Evolutionary conservation across 257 asterid species (phyloP).

Genomic region (Primulina huaijiensis): DNA sequence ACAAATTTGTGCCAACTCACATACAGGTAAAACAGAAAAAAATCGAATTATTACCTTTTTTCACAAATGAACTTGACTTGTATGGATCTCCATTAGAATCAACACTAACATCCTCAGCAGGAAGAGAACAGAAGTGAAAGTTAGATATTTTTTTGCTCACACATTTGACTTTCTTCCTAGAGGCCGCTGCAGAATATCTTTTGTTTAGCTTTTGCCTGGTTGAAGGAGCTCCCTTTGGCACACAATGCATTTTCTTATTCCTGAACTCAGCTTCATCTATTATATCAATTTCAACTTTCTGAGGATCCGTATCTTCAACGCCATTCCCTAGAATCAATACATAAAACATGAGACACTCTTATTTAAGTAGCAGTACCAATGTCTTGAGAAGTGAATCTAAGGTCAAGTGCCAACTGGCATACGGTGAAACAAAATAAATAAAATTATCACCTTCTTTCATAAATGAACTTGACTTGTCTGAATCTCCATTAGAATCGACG

Average conservation of each 20-base stretch:
- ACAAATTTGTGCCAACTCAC: not conserved
- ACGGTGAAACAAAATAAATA: not conserved
- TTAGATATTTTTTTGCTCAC: conserved; percentile 12
- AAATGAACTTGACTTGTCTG: not conserved
- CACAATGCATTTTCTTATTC: conserved; percentile 2
- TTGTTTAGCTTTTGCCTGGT: conserved; percentile 7
- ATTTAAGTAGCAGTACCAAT: not conserved
- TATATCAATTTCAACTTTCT: not conserved
- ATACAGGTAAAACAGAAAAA: not conserved
- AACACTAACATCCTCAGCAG: not conserved
- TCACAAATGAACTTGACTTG: not conserved
- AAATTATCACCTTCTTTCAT: conserved; percentile 5
- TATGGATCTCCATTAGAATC: not conserved
- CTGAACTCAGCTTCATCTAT: conserved; percentile 27
- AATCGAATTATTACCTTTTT: not conserved
- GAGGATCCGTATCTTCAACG: conserved; percentile 11
- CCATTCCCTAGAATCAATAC: conserved; percentile 23
- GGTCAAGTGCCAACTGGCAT: not conserved
- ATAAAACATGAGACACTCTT: conserved; percentile 7
- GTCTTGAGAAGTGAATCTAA: not conserved
- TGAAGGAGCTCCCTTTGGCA: conserved; percentile 15
- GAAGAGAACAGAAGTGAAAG: not conserved
- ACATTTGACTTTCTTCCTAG: conserved; percentile 3
- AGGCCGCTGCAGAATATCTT: conserved; percentile 13
- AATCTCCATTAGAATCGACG: not conserved